Conservation (phyloP, 108 stramenopile species). For the Phaeodactylum tricornutum region DNA sequence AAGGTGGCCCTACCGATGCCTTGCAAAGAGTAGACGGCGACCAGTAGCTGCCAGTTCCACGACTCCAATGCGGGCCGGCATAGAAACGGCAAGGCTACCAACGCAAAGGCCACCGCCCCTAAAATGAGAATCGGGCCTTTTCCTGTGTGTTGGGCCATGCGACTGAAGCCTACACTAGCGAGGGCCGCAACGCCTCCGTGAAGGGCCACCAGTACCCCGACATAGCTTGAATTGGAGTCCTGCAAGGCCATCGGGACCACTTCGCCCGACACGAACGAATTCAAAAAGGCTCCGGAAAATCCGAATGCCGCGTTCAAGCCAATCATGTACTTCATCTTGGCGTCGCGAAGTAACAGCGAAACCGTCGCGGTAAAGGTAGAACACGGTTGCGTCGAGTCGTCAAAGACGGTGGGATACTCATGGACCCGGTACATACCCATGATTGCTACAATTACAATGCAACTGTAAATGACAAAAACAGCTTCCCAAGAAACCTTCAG, state of each 20-base stretch:
- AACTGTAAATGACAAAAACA: conserved; percentile 60
- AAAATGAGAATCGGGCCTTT: conserved; percentile 48
- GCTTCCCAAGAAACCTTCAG: conserved; percentile 51
- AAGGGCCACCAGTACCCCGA: conserved; percentile 54
- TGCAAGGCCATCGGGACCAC: conserved; percentile 46
- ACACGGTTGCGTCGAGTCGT: conserved; percentile 8
- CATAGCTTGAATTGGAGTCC: conserved; percentile 39
- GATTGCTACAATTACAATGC: conserved; percentile 46
- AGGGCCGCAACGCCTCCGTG: conserved; percentile 43
- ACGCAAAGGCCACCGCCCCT: conserved; percentile 47
- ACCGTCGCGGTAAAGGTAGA: conserved; percentile 35
- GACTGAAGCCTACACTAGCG: conserved; percentile 44
- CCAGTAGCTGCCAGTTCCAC: conserved; percentile 30
- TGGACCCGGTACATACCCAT: conserved; percentile 9
- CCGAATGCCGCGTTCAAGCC: conserved; percentile 70
- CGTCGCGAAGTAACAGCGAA: conserved; percentile 42
- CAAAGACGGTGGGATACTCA: not conserved
- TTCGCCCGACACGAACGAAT: conserved; percentile 63
- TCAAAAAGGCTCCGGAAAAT: conserved; percentile 53
- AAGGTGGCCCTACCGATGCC: conserved; percentile 75
- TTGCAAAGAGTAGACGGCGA: conserved; percentile 50
- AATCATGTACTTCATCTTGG: conserved; percentile 77
- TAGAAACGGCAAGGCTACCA: conserved; percentile 52
- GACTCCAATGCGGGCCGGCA: conserved; percentile 22
- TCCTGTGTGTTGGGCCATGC: conserved; percentile 10